Evolutionary conservation across 164 flowering plant species (phyloP).

Genomic region (Macadamia integrifolia): DNA sequence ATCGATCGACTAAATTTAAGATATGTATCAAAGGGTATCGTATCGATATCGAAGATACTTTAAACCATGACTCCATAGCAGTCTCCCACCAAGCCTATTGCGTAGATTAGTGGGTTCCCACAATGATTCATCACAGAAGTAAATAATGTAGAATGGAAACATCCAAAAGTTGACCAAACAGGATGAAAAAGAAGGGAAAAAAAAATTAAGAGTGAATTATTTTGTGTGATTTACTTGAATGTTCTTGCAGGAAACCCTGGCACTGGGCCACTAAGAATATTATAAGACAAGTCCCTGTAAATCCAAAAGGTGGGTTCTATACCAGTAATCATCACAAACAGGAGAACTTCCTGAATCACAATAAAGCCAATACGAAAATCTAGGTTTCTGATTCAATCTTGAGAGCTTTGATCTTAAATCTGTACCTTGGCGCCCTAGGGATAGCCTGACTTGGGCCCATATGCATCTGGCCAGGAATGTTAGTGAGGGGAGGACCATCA

Average conservation of each 20-base stretch:
- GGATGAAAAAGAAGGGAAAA: too few species aligned
- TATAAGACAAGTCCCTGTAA: slow-evolving; percentile 84
- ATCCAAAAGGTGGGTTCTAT: too few species aligned
- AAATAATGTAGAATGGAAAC: neutral
- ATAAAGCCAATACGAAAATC: neutral
- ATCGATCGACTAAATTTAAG: too few species aligned
- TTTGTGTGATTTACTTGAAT: slow-evolving; percentile 45
- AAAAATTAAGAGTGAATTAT: too few species aligned
- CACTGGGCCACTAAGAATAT: slow-evolving; percentile 86
- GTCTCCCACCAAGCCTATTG: slow-evolving; percentile 71
- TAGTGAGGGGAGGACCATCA: slow-evolving; percentile 82
- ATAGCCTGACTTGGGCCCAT: slow-evolving; percentile 92
- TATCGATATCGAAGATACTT: too few species aligned
- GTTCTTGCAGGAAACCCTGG: slow-evolving; percentile 78
- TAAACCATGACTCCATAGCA: slow-evolving; percentile 39
- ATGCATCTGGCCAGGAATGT: slow-evolving; percentile 66
- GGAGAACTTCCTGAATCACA: neutral
- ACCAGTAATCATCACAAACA: neutral
- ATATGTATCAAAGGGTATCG: too few species aligned
- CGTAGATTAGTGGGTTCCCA: slow-evolving; percentile 85
- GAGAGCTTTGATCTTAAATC: slow-evolving; percentile 77
- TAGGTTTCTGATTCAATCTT: slow-evolving; percentile 23
- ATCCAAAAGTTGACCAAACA: neutral
- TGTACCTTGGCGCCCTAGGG: slow-evolving; percentile 77
- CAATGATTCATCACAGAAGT: slow-evolving; percentile 47